Base-by-base conservation (phyloP, 192 early-diverging fungal genomes). In the Radiomyces spectabilis region DNA sequence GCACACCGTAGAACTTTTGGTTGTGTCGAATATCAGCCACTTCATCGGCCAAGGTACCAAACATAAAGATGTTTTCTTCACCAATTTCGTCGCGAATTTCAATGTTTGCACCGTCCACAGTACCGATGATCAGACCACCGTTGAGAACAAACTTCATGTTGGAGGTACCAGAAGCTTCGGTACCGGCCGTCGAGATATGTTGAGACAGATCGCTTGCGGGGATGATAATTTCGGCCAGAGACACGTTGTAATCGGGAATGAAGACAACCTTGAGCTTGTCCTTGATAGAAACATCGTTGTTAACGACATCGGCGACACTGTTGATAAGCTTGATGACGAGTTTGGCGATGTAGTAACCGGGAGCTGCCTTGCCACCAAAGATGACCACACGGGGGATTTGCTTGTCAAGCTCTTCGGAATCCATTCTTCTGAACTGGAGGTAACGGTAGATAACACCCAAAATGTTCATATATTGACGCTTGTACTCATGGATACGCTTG, bases 101-200 rank as follows among this genome's bases (percentile, higher is more conserved):
- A 76, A 98, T 93, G 73, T 98, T 98, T 55, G 96, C 96, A 47
- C 94, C 95, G 53, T 99, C 95, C 26, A 99, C 84, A 1, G 94
- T 99, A 53, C 96, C 96, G 30, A 99, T 78, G 66, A 99, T 99
- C 48, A 97, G 71, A 55, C 96, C 96, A 54, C 96, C 94, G 71
- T 99, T 99, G 37, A 99, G 71, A 40, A 97, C 94, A 80, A 99
- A 99, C 79, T 99, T 98, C 94, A 99, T 99, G 80, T 99, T 99
- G 16, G 94, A 96, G 7, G 96, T 99, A 42, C 96, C 96, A 16
- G 94, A 96, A 16, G 94, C 96, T 72, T 99, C 96, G 9, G 94
- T 99, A 53, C 95, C 96, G 15, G 96, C 96, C 4, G 94, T 97
- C 22, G 96, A 99, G 66, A 99, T 99, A 73, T 99, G 96, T 79